Conservation (phyloP, 495 filamentous ascomycete species). For the Beverwykella pulmonaria region DNA sequence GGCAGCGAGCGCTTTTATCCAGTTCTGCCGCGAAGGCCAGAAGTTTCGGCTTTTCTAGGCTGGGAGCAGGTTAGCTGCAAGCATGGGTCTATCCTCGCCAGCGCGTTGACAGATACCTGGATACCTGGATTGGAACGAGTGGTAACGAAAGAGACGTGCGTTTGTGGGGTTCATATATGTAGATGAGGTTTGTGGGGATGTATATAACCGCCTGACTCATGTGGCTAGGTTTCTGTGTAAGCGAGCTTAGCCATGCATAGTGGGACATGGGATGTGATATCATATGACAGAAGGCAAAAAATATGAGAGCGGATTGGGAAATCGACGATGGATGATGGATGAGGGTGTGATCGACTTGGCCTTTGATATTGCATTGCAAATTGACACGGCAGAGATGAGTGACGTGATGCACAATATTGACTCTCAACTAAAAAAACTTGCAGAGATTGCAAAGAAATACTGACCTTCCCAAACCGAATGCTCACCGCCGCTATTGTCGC, state of each 20-base stretch:
- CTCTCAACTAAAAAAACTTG: neutral
- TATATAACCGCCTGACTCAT: constrained; percentile 18
- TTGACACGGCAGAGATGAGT: neutral
- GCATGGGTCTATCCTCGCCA: neutral
- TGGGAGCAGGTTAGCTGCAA: neutral
- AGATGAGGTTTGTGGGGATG: constrained; percentile 25
- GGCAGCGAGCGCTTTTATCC: constrained; percentile 21
- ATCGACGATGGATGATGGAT: constrained; percentile 27
- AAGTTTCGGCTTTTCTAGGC: constrained; percentile 16
- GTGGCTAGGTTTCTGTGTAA: neutral
- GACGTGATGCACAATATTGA: neutral
- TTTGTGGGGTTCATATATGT: constrained; percentile 24
- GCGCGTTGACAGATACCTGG: constrained; percentile 18
- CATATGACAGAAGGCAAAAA: neutral
- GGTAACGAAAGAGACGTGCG: constrained; percentile 27
- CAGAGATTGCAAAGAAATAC: neutral
- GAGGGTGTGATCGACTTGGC: constrained; percentile 8
- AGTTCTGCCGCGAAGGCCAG: constrained; percentile 32
- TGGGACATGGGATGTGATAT: neutral
- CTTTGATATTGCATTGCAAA: neutral
- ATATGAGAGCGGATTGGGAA: constrained; percentile 10
- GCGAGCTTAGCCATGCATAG: constrained; percentile 8
- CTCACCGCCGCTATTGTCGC: neutral
- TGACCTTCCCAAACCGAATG: neutral
- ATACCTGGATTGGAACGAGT: neutral